A percentile compares a stretch with the other conserved stretches of the same genome.
Evolutionary conservation across 2,329 filamentous ascomycete genomes (phyloP).

Genomic region (Fusarium staphyleae): DNA sequence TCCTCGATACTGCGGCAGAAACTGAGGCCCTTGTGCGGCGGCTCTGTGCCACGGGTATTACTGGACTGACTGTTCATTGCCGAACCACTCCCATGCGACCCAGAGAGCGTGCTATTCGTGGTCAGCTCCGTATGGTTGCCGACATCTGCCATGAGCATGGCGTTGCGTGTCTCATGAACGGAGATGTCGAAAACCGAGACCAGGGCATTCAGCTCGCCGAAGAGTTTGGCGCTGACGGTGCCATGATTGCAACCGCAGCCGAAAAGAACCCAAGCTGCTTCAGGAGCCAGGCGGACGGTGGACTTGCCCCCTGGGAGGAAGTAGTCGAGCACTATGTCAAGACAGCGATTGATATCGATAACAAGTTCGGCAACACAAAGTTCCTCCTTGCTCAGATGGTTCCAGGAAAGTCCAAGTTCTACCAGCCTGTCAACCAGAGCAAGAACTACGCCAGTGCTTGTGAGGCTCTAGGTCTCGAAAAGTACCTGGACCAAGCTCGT

Average conservation of each 20-base stretch:
- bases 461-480: conserved; percentile 67
- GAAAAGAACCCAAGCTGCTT: conserved; percentile 94
- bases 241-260: conserved; percentile 95
- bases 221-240: conserved; percentile 88
- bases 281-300: conserved; percentile 71
- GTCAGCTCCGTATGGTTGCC: conserved; percentile 84
- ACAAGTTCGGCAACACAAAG: conserved; percentile 92
- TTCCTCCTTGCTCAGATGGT: conserved; percentile 86
- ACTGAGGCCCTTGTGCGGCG: conserved; percentile 80
- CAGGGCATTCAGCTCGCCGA: conserved; percentile 74
- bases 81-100: conserved; percentile 96
- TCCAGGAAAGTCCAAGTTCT: conserved; percentile 75
- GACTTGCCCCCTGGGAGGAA: conserved; percentile 75
- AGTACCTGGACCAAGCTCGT: conserved; percentile 68
- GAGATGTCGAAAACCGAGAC: conserved; percentile 80
- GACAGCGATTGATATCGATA: conserved; percentile 77
- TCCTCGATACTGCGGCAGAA: conserved; percentile 77
- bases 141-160: conserved; percentile 82
- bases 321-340: conserved; percentile 79
- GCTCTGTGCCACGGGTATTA: conserved; percentile 88
- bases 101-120: conserved; percentile 83
- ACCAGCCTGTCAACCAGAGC: conserved; percentile 66
- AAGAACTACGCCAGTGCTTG: conserved; percentile 78
- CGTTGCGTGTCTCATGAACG: conserved; percentile 95
- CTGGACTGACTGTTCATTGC: conserved; percentile 91